phyloP scores from a whole-genome alignment of 225 moss, liverwort and hornwort genomes.

The Takakia lepidozioides region DNA sequence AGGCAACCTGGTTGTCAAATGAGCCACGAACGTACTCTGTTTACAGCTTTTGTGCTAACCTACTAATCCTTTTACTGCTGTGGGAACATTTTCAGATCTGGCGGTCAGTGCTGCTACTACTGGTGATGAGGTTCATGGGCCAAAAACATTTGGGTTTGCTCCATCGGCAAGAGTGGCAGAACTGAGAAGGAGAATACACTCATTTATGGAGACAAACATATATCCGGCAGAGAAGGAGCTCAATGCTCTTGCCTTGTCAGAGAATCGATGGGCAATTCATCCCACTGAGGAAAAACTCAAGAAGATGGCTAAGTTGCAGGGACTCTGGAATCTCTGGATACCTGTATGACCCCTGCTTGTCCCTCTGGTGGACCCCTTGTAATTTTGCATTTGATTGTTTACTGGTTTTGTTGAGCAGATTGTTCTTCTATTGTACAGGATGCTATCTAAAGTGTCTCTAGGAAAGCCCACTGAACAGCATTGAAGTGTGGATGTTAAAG shows the following conservation, averaged over 20 bases:
- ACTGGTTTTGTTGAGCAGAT: too few species aligned
- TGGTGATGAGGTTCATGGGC: slow-evolving; percentile 9
- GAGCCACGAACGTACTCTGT: too few species aligned
- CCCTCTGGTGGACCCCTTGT: not conserved
- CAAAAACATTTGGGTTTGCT: slow-evolving; percentile 43
- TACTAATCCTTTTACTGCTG: too few species aligned
- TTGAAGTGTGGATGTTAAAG: too few species aligned
- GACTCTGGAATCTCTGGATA: slow-evolving; percentile 99
- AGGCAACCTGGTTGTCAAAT: too few species aligned
- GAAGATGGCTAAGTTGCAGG: slow-evolving; percentile 69
- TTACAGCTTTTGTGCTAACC: too few species aligned
- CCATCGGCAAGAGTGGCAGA: slow-evolving; percentile 70
- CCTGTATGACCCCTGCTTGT: slow-evolving; percentile 36
- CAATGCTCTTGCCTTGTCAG: slow-evolving; percentile 57
- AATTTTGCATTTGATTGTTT: not conserved
- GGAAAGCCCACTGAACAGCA: too few species aligned
- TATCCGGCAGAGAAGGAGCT: slow-evolving; percentile 84
- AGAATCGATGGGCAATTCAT: slow-evolving; percentile 76
- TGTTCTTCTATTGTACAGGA: too few species aligned
- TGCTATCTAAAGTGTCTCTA: too few species aligned
- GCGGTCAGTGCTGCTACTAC: too few species aligned
- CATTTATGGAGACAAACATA: slow-evolving; percentile 73
- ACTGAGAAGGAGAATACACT: slow-evolving; percentile 48
- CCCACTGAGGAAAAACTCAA: slow-evolving; percentile 87
- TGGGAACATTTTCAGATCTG: too few species aligned